These are phyloP conservation scores for Neophaeococcomyces aloes DNA, from an alignment of 2,329 filamentous ascomycete genomes.

Conservation along the genomic window DNA sequence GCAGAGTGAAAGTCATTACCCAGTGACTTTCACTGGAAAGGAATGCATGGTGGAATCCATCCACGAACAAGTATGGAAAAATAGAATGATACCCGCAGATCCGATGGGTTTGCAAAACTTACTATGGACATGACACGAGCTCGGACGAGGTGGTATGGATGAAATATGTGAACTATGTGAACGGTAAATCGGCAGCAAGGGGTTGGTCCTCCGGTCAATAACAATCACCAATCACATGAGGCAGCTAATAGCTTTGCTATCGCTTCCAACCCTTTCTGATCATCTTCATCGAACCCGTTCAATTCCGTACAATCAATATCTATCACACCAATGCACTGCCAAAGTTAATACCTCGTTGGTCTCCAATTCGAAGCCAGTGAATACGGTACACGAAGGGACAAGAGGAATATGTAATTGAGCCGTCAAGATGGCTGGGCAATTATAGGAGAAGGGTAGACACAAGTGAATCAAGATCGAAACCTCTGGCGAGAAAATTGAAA, in stretches of 20 bases:
- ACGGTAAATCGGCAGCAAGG: not conserved
- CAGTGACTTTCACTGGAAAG: conserved; percentile 5
- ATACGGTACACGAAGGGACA: not conserved
- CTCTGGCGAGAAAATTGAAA: conserved; percentile 4
- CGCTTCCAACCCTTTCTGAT: conserved; percentile 33
- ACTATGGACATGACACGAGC: no score
- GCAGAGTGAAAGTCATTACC: conserved; percentile 4
- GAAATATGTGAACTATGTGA: not conserved
- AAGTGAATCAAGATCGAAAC: not conserved
- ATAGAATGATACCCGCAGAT: conserved; percentile 3
- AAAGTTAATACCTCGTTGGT: not conserved
- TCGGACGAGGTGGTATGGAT: no score
- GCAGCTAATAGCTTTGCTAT: conserved; percentile 32
- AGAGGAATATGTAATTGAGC: no score
- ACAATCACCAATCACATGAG: conserved; percentile 33
- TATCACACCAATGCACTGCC: conserved; percentile 38
- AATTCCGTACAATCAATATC: conserved; percentile 38
- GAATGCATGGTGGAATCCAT: not conserved
- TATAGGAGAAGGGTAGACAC: conserved; percentile 3
- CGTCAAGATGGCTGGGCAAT: no score
- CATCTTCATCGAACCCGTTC: conserved; percentile 35
- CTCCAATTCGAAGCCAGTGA: not conserved
- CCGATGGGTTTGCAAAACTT: no score
- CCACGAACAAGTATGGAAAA: not conserved
- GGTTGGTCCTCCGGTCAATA: not conserved